These are phyloP conservation scores for Monilinia laxa DNA, from an alignment of 2,329 filamentous ascomycete species.

Conservation along the genomic window DNA sequence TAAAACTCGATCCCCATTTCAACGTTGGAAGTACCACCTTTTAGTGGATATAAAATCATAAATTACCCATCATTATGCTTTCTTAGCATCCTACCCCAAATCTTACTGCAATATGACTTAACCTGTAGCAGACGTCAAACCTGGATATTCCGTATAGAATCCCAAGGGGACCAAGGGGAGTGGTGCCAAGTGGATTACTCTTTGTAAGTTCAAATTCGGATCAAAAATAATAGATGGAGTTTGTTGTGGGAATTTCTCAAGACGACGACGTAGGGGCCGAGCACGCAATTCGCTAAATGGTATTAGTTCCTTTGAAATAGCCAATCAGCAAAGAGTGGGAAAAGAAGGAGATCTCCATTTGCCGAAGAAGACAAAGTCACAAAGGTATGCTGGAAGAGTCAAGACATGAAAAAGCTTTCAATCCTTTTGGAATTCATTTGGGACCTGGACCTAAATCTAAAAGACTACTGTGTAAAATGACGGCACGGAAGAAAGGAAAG, in stretches of 20 bases:
- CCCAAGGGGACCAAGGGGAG: background rate
- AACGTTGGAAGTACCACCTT: slow-evolving; percentile 1
- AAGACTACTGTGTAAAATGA: background rate
- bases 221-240: background rate
- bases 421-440: background rate
- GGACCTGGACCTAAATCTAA: background rate
- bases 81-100: slow-evolving; percentile 2
- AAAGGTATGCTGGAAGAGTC: background rate
- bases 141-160: background rate
- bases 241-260: slow-evolving; percentile 2
- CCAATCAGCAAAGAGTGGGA: slow-evolving; percentile 5
- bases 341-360: slow-evolving; percentile 1
- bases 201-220: background rate
- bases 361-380: background rate
- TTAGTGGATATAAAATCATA: slow-evolving; percentile 3
- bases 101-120: background rate
- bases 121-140: background rate
- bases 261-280: slow-evolving; percentile 7
- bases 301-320: background rate
- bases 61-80: slow-evolving; percentile 5
- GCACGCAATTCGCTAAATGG: slow-evolving; percentile 19
- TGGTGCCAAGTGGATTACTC: background rate
- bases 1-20: background rate
- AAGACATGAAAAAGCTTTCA: background rate
- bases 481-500: background rate